Conservation (phyloP, 2,329 filamentous ascomycete genomes). For the Neurospora crassa region DNA sequence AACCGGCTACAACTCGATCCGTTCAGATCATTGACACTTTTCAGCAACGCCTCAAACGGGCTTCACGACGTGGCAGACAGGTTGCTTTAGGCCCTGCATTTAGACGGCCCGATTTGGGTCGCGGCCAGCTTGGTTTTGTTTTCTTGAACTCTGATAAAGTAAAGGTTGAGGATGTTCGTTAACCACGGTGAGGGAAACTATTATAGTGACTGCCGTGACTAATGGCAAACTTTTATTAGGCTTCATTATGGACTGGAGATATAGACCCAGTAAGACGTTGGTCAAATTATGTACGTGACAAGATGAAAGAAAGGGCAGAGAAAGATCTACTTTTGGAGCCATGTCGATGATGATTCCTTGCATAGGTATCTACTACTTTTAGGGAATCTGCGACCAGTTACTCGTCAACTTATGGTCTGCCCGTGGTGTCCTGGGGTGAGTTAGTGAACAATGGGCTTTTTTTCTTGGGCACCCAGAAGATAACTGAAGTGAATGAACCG, state of each 20-base stretch:
- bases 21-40: too few species aligned
- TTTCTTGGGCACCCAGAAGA: background rate
- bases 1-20: too few species aligned
- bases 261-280: background rate
- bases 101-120: too few species aligned
- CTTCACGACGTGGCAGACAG: too few species aligned
- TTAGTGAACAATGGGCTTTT: background rate
- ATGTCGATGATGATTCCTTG: background rate
- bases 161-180: background rate
- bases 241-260: background rate
- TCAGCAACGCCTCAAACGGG: too few species aligned
- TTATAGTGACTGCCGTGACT: background rate
- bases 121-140: background rate
- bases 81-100: too few species aligned
- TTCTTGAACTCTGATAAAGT: background rate
- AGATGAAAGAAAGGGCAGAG: background rate
- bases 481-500: too few species aligned
- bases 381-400: background rate
- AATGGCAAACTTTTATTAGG: background rate
- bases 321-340: background rate
- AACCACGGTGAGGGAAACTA: background rate
- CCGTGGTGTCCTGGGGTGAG: background rate
- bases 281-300: background rate
- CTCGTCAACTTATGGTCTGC: background rate
- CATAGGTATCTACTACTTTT: too few species aligned